A percentile compares a stretch with the other conserved stretches of the same genome.
Evolutionary conservation across 78 protist genomes (phyloP).

Genomic region (Dictyostelium brefeldianum): DNA sequence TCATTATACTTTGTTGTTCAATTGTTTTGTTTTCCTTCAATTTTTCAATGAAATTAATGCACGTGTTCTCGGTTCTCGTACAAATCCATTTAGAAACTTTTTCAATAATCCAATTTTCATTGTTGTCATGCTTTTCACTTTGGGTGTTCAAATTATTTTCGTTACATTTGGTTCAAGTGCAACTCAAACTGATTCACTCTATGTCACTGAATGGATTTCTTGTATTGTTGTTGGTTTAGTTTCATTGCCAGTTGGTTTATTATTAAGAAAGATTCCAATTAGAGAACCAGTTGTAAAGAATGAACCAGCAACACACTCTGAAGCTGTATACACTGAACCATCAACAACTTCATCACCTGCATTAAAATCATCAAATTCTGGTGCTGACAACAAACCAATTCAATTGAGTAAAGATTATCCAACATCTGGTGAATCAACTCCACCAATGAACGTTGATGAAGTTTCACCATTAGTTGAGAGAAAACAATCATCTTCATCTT

Average conservation of each 20-base stretch:
- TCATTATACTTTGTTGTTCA: constrained; percentile 93
- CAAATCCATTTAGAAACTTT: constrained; percentile 48
- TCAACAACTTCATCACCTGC: background rate
- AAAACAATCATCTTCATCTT: background rate
- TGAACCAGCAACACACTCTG: constrained; percentile 8
- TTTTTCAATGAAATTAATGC: constrained; percentile 97
- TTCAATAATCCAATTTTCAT: constrained; percentile 82
- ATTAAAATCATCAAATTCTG: background rate
- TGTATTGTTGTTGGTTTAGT: constrained; percentile 67
- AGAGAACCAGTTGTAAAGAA: constrained; percentile 22
- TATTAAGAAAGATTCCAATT: constrained; percentile 65
- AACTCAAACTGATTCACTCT: constrained; percentile 47
- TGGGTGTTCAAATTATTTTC: constrained; percentile 85
- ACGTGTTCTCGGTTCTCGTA: constrained; percentile 70
- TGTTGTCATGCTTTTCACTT: constrained; percentile 59
- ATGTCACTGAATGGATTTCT: constrained; percentile 65
- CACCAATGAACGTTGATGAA: constrained; percentile 28
- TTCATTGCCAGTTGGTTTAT: constrained; percentile 30
- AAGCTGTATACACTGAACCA: constrained; percentile 62
- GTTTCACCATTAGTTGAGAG: constrained; percentile 1
- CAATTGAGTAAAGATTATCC: background rate
- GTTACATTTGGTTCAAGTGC: constrained; percentile 91
- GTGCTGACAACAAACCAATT: background rate
- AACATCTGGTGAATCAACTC: background rate
- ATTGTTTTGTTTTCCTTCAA: constrained; percentile 96